Evolutionary conservation across 2,329 filamentous ascomycete genomes (phyloP).

Genomic region (Monosporascus ibericus): DNA sequence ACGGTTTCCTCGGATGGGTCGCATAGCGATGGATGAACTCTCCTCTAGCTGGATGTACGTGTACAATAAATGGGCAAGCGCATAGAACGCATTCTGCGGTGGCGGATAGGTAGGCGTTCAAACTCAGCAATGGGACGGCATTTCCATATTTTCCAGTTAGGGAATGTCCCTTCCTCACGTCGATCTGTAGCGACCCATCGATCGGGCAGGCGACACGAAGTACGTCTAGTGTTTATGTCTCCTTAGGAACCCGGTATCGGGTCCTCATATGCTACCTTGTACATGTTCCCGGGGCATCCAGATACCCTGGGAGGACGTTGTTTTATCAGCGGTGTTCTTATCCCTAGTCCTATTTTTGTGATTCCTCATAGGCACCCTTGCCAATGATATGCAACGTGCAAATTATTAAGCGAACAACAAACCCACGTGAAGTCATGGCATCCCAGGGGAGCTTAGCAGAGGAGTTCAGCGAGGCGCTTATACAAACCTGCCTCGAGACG

Average conservation of each 20-base stretch:
- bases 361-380: background rate
- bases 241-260: no score
- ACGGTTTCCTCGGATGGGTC: conserved; percentile 16
- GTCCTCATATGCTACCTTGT: no score
- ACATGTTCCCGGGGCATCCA: no score
- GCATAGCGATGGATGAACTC: conserved; percentile 46
- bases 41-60: conserved; percentile 43
- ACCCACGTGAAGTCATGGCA: background rate
- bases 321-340: no score
- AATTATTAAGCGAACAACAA: background rate
- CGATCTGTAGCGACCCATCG: no score
- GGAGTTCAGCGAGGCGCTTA: conserved; percentile 4
- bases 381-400: background rate
- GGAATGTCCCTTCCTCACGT: background rate
- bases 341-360: background rate
- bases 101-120: conserved; percentile 28
- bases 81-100: conserved; percentile 35
- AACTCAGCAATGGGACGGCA: conserved; percentile 19
- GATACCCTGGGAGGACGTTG: no score
- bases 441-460: conserved; percentile 2
- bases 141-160: conserved; percentile 18
- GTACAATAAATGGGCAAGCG: conserved; percentile 45
- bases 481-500: conserved; percentile 3
- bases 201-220: no score
- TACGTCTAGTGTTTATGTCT: no score